Evolutionary conservation across 345 rosid genomes (phyloP).

Genomic region (Gossypium herbaceum): DNA sequence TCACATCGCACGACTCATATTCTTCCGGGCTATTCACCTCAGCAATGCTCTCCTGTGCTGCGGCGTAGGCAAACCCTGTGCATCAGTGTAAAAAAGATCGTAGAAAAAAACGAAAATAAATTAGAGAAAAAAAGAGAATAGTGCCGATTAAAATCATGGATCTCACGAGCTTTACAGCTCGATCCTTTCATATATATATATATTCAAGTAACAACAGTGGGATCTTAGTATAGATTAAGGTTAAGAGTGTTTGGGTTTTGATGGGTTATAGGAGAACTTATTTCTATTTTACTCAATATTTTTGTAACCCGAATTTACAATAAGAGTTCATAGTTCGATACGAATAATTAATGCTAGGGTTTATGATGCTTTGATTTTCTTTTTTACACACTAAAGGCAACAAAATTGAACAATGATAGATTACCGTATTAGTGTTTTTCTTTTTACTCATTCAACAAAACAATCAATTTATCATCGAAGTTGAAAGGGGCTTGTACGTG

Average conservation of each 20-base stretch:
- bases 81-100: background rate
- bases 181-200: background rate
- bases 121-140: background rate
- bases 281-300: background rate
- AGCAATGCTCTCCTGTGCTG: conserved; percentile 39
- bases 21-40: conserved; percentile 50
- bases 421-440: background rate
- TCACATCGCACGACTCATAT: conserved; percentile 47
- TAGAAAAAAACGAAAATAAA: background rate
- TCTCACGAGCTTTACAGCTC: background rate
- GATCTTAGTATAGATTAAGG: background rate
- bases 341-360: background rate
- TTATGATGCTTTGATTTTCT: background rate
- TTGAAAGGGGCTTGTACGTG: background rate
- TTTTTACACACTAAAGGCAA: background rate
- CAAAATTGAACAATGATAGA: background rate
- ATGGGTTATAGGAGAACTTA: background rate
- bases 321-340: background rate
- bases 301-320: background rate
- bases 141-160: background rate
- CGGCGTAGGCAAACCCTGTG: conserved; percentile 57
- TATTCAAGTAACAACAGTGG: background rate
- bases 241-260: background rate
- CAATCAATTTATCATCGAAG: background rate
- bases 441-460: background rate